Evolutionary conservation across 106 monocot genomes (phyloP).

Genomic region (Allium fistulosum): DNA sequence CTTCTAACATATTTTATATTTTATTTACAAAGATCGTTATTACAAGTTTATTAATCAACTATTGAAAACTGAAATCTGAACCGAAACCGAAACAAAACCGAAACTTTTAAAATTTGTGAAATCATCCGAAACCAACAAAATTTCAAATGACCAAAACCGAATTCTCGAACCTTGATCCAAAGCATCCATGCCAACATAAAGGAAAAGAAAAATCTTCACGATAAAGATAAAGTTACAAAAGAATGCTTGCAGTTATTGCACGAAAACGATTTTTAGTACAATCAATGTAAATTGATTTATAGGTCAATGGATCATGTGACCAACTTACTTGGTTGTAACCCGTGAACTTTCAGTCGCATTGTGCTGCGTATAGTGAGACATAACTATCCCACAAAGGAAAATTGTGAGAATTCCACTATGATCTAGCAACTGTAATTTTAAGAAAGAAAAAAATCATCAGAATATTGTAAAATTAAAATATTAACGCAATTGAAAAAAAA

Average conservation of each 20-base stretch:
- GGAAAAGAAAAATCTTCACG: slow-evolving; percentile 85
- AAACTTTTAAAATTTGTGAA: too few species aligned
- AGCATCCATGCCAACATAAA: slow-evolving; percentile 99
- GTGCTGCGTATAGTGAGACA: slow-evolving; percentile 99
- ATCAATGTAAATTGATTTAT: too few species aligned
- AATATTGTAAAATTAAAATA: too few species aligned
- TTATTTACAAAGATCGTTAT: too few species aligned
- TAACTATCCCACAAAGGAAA: slow-evolving; percentile 97
- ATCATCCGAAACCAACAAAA: too few species aligned
- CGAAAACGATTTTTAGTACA: not conserved
- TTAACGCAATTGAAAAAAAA: not conserved
- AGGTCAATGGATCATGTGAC: not conserved
- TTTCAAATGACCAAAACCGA: too few species aligned
- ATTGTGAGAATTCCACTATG: slow-evolving; percentile 95
- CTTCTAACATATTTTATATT: too few species aligned
- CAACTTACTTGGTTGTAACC: slow-evolving; percentile 87
- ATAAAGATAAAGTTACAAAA: slow-evolving; percentile 97
- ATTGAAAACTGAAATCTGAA: too few species aligned
- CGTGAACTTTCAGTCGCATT: slow-evolving; percentile 99
- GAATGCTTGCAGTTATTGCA: slow-evolving; percentile 63
- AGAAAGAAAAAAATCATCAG: not conserved
- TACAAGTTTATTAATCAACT: too few species aligned
- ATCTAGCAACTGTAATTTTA: slow-evolving; percentile 58
- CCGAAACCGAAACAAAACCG: too few species aligned
- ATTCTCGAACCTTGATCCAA: too few species aligned